Conservation (phyloP, 2,329 filamentous ascomycete genomes). For the Ophiosphaerella korrae region DNA sequence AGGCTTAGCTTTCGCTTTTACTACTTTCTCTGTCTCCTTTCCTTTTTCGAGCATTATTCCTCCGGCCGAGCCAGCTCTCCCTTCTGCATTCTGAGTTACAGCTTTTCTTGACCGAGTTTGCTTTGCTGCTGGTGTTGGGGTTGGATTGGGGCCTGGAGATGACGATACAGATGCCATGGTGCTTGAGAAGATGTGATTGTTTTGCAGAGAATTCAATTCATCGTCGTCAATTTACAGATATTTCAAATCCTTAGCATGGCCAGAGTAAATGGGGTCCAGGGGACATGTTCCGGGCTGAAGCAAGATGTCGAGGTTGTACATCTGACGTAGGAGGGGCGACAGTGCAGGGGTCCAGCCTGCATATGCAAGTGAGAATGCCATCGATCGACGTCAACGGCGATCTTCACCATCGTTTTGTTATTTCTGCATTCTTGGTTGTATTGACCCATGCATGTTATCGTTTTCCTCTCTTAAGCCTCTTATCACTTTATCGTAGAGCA, state of each 20-base stretch:
- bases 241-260: background rate
- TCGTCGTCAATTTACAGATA: background rate
- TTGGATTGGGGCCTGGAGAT: constrained; percentile 30
- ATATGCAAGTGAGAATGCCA: constrained; percentile 14
- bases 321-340: constrained; percentile 45
- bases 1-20: constrained; percentile 7
- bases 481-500: no score
- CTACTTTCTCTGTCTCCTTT: constrained; percentile 2
- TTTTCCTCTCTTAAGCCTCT: no score
- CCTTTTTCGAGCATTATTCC: constrained; percentile 34
- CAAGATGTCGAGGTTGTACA: constrained; percentile 37
- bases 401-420: constrained; percentile 9
- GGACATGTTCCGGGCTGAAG: constrained; percentile 14
- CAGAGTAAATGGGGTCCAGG: background rate
- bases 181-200: background rate
- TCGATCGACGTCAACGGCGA: constrained; percentile 26
- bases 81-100: constrained; percentile 6
- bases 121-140: constrained; percentile 21
- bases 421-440: no score
- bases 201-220: background rate
- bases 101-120: constrained; percentile 32
- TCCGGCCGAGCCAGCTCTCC: constrained; percentile 37
- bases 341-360: constrained; percentile 23
- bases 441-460: no score
- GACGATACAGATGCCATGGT: constrained; percentile 34